phyloP scores from a whole-genome alignment of 345 rosid genomes.

The Hypericum perforatum region DNA sequence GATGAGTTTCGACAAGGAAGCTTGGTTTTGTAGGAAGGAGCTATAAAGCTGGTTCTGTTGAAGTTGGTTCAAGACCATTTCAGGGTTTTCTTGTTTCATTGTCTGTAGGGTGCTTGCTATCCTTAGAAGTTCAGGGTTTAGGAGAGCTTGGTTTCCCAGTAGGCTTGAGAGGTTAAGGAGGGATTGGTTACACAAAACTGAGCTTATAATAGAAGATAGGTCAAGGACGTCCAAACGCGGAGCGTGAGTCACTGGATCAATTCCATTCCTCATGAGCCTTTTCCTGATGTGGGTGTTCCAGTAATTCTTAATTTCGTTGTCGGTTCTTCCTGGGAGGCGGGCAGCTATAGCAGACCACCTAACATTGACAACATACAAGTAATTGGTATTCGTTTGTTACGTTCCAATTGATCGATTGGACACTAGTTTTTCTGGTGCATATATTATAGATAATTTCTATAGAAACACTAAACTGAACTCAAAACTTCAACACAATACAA shows the following conservation, averaged over 20 bases:
- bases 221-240: constrained; percentile 49
- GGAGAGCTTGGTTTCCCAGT: constrained; percentile 21
- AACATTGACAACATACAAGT: constrained; percentile 3
- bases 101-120: constrained; percentile 18
- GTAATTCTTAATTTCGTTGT: constrained; percentile 76
- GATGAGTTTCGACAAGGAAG: constrained; percentile 12
- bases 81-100: constrained; percentile 12
- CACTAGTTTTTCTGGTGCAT: too few relatives aligned
- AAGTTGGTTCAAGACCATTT: background rate
- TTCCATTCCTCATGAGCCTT: constrained; percentile 61
- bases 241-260: constrained; percentile 72
- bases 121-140: constrained; percentile 19
- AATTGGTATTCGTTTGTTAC: background rate
- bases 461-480: too few relatives aligned
- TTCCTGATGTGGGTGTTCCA: constrained; percentile 90
- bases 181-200: constrained; percentile 15
- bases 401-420: too few relatives aligned
- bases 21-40: constrained; percentile 18
- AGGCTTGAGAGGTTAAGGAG: constrained; percentile 25
- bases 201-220: constrained; percentile 18
- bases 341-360: constrained; percentile 94
- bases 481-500: too few relatives aligned
- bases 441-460: too few relatives aligned
- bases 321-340: constrained; percentile 77
- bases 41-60: constrained; percentile 9